Base-by-base conservation (phyloP, 768 basidiomycete genomes). In the Gelatoporia subvermispora region DNA sequence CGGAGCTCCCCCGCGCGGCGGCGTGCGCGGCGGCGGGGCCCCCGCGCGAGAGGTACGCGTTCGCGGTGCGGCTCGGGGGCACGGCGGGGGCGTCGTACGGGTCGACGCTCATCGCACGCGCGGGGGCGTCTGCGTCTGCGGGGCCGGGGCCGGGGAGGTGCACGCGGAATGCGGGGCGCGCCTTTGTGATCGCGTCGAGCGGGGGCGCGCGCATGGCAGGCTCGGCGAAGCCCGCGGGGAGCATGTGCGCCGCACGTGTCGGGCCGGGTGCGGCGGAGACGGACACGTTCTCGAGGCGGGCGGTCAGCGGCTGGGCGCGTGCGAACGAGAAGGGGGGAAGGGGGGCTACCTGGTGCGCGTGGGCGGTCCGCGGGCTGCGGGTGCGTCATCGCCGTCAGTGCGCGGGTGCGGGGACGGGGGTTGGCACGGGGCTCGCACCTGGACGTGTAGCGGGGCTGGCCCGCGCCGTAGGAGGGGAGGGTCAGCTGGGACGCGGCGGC, bases 91-190 rank as follows among this genome's bases (percentile, higher is more conserved):
- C 37, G 38, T 49, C 13, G 23, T 28, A 31, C 28, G 5, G 28
- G 13, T 31, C 28, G 28, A 13, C 28, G 13, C 28, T 31, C 28
- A 31, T 31, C 28, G 28, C 5, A 13, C 28, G 28, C 20, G 35
- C 10, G 15, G 20, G 22, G 35, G 8, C 28, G 31, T 17, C 28
- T 22, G n/a, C 21, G 28, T 7, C 5, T 13, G 28, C 28, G 28
- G 13, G 28, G 28, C 28, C n/a, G n/a, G 36, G 21, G 28, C 16
- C 4, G 31, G 34, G 18, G 8, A 45, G 45, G 15, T 42, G 36
- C n/a, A 53, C 52, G n/a, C 47, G 48, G 49, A 53, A 57, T 8
- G 48, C 23, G 7, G 55, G 55, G 24, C 47, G 22, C 10, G 49
- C 28, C 36, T 47, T 54, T 16, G 46, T 41, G 18, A 48, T 28